Evolutionary conservation across 2,329 filamentous ascomycete species (phyloP).

Genomic region (Chaetomiaceae sp.): DNA sequence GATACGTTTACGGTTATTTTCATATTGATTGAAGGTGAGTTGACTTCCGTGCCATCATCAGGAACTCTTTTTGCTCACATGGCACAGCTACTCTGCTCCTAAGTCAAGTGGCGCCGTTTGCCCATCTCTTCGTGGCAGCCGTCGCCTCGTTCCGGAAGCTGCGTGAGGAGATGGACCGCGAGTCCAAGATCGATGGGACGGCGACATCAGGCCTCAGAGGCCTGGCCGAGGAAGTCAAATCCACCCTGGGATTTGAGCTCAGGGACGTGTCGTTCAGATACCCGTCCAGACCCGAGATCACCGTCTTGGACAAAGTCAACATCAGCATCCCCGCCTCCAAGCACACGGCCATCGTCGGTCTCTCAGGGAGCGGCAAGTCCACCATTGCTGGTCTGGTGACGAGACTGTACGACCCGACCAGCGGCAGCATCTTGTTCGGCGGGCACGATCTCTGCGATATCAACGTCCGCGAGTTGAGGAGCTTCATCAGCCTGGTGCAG

Average conservation of each 20-base stretch:
- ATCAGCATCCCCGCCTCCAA: conserved; percentile 34
- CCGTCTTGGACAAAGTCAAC: conserved; percentile 40
- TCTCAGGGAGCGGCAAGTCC: conserved; percentile 55
- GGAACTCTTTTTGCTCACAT: conserved; percentile 21
- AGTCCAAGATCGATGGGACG: conserved; percentile 40
- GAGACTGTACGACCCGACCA: conserved; percentile 53
- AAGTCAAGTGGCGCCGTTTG: conserved; percentile 55
- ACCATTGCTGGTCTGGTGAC: conserved; percentile 44
- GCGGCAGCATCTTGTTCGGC: conserved; percentile 45
- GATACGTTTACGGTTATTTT: conserved; percentile 53
- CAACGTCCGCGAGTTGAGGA: conserved; percentile 42
- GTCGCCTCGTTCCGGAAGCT: conserved; percentile 52
- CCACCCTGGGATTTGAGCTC: conserved; percentile 24
- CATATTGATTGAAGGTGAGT: conserved; percentile 46
- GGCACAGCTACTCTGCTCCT: conserved; percentile 48
- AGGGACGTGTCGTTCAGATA: conserved; percentile 43
- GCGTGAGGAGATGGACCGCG: conserved; percentile 49
- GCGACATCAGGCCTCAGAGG: conserved; percentile 3
- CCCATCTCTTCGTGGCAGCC: conserved; percentile 55
- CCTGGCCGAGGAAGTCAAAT: background rate
- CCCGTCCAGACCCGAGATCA: conserved; percentile 38
- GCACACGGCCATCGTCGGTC: conserved; percentile 54
- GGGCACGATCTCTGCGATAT: conserved; percentile 44
- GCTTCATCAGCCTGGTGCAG: conserved; percentile 42
- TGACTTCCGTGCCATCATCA: background rate